These are phyloP conservation scores for Coriolopsis trogii DNA, from an alignment of 1,284 basidiomycete species.

Conservation along the genomic window DNA sequence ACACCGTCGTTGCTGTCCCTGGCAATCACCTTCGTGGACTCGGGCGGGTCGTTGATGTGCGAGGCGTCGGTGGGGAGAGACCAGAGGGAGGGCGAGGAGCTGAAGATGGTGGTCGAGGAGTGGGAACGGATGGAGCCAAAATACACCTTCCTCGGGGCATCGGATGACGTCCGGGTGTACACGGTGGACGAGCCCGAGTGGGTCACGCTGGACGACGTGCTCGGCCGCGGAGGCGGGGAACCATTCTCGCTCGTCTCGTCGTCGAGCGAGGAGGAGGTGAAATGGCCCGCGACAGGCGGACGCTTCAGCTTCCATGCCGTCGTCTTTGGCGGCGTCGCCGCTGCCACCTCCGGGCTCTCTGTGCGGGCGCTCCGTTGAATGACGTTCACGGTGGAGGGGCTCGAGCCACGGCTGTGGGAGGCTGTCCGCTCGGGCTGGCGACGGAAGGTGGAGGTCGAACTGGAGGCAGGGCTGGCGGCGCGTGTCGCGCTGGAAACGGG, in stretches of 20 bases:
- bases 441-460: constrained; percentile 27
- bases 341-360: constrained; percentile 22
- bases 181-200: constrained; percentile 48
- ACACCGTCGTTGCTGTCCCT: constrained; percentile 28
- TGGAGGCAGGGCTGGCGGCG: constrained; percentile 25
- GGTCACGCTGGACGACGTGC: constrained; percentile 66
- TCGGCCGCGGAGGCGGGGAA: constrained; percentile 55
- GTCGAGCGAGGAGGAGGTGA: constrained; percentile 43
- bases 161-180: constrained; percentile 40
- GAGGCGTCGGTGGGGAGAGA: constrained; percentile 43
- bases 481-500: constrained; percentile 33
- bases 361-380: constrained; percentile 22
- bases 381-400: constrained; percentile 24
- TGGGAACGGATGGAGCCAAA: constrained; percentile 52
- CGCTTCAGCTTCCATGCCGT: constrained; percentile 50
- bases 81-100: constrained; percentile 43
- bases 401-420: constrained; percentile 27
- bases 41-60: constrained; percentile 40
- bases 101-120: constrained; percentile 41
- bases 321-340: constrained; percentile 25
- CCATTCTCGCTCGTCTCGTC: constrained; percentile 16
- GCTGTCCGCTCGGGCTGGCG: constrained; percentile 10
- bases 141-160: constrained; percentile 48
- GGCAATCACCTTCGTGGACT: constrained; percentile 34
- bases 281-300: constrained; percentile 63